Conservation (phyloP, 805 yeast species). For the Candida boleticola region DNA sequence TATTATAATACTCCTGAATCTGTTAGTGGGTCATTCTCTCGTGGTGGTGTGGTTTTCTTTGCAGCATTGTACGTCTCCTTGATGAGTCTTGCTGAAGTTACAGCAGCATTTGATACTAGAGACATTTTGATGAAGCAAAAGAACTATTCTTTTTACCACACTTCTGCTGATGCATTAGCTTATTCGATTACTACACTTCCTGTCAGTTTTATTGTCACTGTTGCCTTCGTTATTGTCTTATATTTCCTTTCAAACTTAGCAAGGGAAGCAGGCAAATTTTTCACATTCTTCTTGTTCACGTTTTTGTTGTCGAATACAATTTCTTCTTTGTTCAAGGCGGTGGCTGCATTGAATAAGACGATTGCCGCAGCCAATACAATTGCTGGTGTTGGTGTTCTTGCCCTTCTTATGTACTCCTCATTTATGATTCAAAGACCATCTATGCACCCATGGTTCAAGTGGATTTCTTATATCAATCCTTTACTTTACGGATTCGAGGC, state of each 20-base stretch:
- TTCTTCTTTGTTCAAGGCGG: constrained; percentile 51
- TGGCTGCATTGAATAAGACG: constrained; percentile 51
- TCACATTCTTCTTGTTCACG: constrained; percentile 46
- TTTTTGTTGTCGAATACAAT: constrained; percentile 50
- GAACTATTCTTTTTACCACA: constrained; percentile 27
- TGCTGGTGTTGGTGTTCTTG: constrained; percentile 46
- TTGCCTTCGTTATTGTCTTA: constrained; percentile 22
- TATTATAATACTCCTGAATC: constrained; percentile 50
- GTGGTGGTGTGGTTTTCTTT: constrained; percentile 65
- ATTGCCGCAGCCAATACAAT: constrained; percentile 57
- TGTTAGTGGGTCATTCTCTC: constrained; percentile 58
- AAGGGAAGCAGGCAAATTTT: constrained; percentile 54
- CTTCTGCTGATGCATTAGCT: constrained; percentile 26
- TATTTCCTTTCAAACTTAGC: constrained; percentile 38
- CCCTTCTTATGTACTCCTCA: constrained; percentile 27
- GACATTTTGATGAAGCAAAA: constrained; percentile 29
- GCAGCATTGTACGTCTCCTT: constrained; percentile 52
- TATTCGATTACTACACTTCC: constrained; percentile 21
- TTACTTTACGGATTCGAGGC: constrained; percentile 29
- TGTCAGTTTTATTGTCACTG: constrained; percentile 17
- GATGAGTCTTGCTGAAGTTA: constrained; percentile 47
- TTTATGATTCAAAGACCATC: constrained; percentile 31
- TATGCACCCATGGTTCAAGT: constrained; percentile 34
- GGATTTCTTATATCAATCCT: constrained; percentile 39
- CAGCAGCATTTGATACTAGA: constrained; percentile 21